Base-by-base conservation (phyloP, 2,329 filamentous ascomycete genomes). In the Sclerotinia glacialis region DNA sequence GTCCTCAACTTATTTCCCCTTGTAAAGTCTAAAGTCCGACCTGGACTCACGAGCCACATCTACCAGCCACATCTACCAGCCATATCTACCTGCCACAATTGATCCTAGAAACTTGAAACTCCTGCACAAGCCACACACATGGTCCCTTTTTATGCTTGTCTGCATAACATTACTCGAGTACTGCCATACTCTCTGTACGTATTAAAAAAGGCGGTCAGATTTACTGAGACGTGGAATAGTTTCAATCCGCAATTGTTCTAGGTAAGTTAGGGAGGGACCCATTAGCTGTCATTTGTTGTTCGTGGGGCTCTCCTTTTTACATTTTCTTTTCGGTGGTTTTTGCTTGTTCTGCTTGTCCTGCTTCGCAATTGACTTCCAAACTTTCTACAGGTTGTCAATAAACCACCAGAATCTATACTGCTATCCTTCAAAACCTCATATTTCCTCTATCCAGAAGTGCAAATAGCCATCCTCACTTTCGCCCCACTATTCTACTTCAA, bases 1-100 rank as follows among this genome's bases (percentile, higher is more conserved):
- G 69, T 65, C 69, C 62, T 68, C 62, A 70, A 67, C 31, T 60
- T 34, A 31, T 53, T 63, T 28, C 34, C 59, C 46, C 40, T 37
- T 9, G 26, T 21, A 23, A 60, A 21, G 42, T 49, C 61, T 23
- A 49, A 64, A 26, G 40, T 21, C 7, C 21, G 42, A 8, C 28
- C 18, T 34, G 21, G 1, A 34, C 9, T 42, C 12, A 11, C 37
- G 12, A 37, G 37, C 37, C 37, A 37, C 37, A 37, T 37, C 2
- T 37, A 37, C 37, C 37, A 37, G 37, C 37, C 37, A n/a, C n/a
- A n/a, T n/a, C n/a, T 23, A 49, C 40, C 9, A 58, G 60, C 60
- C 60, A 63, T 47, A 63, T 44, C 31, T 37, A 42, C 42, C 14
- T 21, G 31, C 53, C 44, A 52, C 59, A 52, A 40, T 49, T 40